A percentile compares a stretch with the other conserved stretches of the same genome.
Evolutionary conservation across 345 rosid species (phyloP).

Genomic region (Jatropha curcas): DNA sequence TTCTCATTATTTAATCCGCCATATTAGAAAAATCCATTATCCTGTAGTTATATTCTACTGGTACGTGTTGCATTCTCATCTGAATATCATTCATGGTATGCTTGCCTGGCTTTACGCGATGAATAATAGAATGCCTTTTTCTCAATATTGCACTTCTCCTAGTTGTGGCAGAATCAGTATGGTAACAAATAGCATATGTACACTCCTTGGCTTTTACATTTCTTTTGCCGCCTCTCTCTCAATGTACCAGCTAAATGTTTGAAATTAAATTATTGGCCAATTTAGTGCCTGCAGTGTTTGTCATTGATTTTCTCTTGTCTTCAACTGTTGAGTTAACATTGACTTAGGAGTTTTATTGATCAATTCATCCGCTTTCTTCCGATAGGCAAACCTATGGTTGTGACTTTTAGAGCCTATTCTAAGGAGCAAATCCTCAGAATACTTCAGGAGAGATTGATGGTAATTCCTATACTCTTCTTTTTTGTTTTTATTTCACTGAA

Average conservation of each 20-base stretch:
- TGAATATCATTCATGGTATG: not conserved
- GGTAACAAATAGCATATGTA: too few species aligned
- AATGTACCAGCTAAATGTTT: not conserved
- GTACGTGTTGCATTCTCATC: not conserved
- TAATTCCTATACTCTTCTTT: slow-evolving; percentile 31
- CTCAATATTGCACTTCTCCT: not conserved
- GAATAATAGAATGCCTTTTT: not conserved
- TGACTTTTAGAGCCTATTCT: slow-evolving; percentile 79
- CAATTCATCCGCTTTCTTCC: slow-evolving; percentile 9
- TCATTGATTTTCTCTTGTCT: not conserved
- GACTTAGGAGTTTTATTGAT: slow-evolving; percentile 13
- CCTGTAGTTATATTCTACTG: not conserved
- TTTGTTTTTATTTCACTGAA: not conserved
- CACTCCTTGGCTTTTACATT: too few species aligned
- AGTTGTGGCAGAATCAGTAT: not conserved
- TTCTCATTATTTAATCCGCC: not conserved
- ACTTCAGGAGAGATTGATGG: slow-evolving; percentile 81
- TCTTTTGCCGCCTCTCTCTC: not conserved
- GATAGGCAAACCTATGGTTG: slow-evolving; percentile 78
- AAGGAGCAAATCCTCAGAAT: slow-evolving; percentile 72
- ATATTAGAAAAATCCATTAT: too few species aligned
- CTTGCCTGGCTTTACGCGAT: not conserved
- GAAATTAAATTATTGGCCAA: not conserved
- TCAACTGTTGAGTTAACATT: not conserved
- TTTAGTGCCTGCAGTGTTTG: not conserved